phyloP scores from a whole-genome alignment of 2,329 filamentous ascomycete species.

The Colletotrichum sp. region DNA sequence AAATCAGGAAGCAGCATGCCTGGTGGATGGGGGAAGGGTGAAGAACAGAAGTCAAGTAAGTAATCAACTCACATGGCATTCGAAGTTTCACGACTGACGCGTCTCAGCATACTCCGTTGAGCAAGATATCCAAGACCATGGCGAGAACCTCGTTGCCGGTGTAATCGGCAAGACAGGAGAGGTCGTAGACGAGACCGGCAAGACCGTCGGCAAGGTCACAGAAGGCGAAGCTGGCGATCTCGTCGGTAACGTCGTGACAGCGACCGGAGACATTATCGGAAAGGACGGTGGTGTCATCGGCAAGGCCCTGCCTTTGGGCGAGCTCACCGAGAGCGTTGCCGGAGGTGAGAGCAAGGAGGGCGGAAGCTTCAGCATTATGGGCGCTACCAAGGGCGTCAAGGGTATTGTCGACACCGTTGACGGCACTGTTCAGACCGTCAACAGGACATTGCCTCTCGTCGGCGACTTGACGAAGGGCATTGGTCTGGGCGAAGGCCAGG shows the following conservation, averaged over 20 bases:
- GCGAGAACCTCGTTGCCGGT: conserved; percentile 41
- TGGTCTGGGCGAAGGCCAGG: conserved; percentile 18
- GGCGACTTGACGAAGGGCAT: conserved; percentile 22
- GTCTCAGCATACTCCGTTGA: conserved; percentile 15
- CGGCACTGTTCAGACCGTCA: conserved; percentile 29
- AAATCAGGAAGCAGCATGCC: conserved; percentile 25
- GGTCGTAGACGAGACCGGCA: conserved; percentile 48
- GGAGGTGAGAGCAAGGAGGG: conserved; percentile 35
- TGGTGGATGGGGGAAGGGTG: conserved; percentile 35
- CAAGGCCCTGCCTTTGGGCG: conserved; percentile 39
- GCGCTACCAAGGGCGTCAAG: conserved; percentile 30
- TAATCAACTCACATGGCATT: neutral
- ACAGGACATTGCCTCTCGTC: conserved; percentile 20
- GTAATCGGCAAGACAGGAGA: conserved; percentile 50
- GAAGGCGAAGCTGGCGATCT: conserved; percentile 46
- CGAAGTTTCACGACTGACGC: neutral
- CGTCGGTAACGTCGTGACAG: conserved; percentile 43
- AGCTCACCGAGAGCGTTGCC: conserved; percentile 45
- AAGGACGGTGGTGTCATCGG: conserved; percentile 45
- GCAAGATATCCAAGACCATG: conserved; percentile 25
- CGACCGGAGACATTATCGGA: conserved; percentile 38
- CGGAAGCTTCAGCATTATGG: conserved; percentile 31
- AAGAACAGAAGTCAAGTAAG: conserved; percentile 34
- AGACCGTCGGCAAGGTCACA: conserved; percentile 46
- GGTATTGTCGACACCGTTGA: conserved; percentile 22